Evolutionary conservation across 441 rosid genomes (phyloP).

Genomic region (Aquilaria agallochum): DNA sequence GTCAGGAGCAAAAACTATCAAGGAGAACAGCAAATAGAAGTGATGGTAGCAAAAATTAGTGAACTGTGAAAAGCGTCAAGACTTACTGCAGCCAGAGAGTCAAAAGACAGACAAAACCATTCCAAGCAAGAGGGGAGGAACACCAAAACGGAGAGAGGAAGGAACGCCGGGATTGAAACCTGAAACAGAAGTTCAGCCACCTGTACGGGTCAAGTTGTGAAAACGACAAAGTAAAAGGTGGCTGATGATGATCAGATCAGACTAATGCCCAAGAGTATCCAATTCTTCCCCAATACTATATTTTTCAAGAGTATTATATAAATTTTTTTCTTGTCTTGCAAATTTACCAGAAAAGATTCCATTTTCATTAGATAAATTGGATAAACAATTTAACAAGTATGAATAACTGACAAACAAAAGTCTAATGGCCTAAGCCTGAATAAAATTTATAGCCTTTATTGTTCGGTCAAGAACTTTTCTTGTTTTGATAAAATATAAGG

Average conservation of each 20-base stretch:
- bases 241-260: conserved; percentile 27
- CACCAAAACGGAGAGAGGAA: conserved; percentile 6
- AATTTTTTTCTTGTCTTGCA: too few relatives aligned
- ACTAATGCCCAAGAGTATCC: conserved; percentile 15
- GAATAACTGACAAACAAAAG: too few relatives aligned
- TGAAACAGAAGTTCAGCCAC: conserved; percentile 29
- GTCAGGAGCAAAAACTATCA: conserved; percentile 11
- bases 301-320: background rate
- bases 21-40: background rate
- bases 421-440: too few relatives aligned
- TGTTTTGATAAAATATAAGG: too few relatives aligned
- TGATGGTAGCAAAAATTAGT: conserved; percentile 1
- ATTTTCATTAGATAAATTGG: too few relatives aligned
- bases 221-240: conserved; percentile 60
- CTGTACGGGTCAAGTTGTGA: conserved; percentile 38
- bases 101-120: conserved; percentile 17
- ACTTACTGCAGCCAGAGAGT: conserved; percentile 17
- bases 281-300: conserved; percentile 1
- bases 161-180: conserved; percentile 25
- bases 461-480: too few relatives aligned
- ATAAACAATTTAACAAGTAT: too few relatives aligned
- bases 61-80: conserved; percentile 17
- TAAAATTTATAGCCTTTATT: too few relatives aligned
- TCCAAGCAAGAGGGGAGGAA: conserved; percentile 19
- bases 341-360: too few relatives aligned